These are phyloP conservation scores for Monosporascus sp. DNA, from an alignment of 2,329 filamentous ascomycete genomes.

Conservation along the genomic window DNA sequence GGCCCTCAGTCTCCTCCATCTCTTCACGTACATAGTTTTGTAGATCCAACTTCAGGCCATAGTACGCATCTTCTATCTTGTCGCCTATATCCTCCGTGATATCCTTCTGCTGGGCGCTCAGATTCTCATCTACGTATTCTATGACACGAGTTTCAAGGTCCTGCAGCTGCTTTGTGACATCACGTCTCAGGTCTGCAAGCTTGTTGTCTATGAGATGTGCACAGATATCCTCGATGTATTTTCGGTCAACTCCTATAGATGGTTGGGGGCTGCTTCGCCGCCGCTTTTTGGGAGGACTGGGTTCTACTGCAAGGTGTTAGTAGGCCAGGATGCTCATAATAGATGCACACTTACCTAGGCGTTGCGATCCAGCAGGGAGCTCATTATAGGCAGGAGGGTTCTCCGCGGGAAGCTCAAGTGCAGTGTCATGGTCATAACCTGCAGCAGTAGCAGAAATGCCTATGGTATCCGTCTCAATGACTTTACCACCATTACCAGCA, in stretches of 20 bases:
- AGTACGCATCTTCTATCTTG: slow-evolving; percentile 2
- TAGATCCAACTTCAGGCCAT: slow-evolving; percentile 1
- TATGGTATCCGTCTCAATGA: slow-evolving; percentile 8
- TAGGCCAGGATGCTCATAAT: background rate
- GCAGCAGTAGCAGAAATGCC: background rate
- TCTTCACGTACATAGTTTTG: slow-evolving; percentile 1
- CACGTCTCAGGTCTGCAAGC: slow-evolving; percentile 6
- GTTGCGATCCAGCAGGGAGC: slow-evolving; percentile 5
- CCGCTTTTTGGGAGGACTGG: slow-evolving; percentile 4
- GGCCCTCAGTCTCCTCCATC: background rate
- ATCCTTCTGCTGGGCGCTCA: slow-evolving; percentile 3
- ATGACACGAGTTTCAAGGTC: slow-evolving; percentile 10
- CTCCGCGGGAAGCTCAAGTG: slow-evolving; percentile 4
- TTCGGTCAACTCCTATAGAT: slow-evolving; percentile 5
- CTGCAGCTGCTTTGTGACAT: slow-evolving; percentile 7
- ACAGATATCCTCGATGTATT: slow-evolving; percentile 13
- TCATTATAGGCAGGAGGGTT: slow-evolving; percentile 12
- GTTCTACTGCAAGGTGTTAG: slow-evolving; percentile 1
- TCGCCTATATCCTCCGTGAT: background rate
- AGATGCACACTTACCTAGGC: slow-evolving; percentile 4
- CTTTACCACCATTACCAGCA: slow-evolving; percentile 6
- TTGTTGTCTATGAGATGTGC: slow-evolving; percentile 8
- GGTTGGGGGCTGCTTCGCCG: slow-evolving; percentile 4
- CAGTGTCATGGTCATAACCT: slow-evolving; percentile 1
- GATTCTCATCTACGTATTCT: slow-evolving; percentile 10